Evolutionary conservation across 768 basidiomycete species (phyloP).

Genomic region (Antrodiella citrinella): DNA sequence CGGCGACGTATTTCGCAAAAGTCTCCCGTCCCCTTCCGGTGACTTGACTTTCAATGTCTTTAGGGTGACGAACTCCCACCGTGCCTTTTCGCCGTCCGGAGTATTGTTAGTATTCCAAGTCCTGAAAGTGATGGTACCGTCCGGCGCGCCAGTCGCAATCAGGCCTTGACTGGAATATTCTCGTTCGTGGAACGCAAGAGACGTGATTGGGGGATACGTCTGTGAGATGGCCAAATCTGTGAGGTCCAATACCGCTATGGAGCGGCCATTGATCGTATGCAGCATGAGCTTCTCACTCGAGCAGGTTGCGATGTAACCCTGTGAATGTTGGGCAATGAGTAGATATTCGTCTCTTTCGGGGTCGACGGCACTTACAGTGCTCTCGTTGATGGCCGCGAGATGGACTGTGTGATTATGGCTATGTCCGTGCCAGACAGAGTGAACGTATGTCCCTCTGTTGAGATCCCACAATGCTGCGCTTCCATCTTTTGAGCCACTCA

Average conservation of each 20-base stretch:
- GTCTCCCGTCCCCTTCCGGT: slow-evolving; percentile 20
- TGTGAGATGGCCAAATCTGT: slow-evolving; percentile 35
- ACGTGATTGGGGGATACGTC: slow-evolving; percentile 46
- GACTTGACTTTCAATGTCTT: slow-evolving; percentile 56
- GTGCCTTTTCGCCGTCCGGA: slow-evolving; percentile 52
- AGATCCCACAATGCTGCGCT: slow-evolving; percentile 87
- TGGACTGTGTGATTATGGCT: slow-evolving; percentile 38
- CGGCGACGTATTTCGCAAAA: slow-evolving; percentile 30
- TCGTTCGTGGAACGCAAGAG: slow-evolving; percentile 81
- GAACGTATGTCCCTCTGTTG: slow-evolving; percentile 72
- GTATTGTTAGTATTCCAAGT: slow-evolving; percentile 81
- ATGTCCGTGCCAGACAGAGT: slow-evolving; percentile 66
- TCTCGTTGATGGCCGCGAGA: slow-evolving; percentile 75
- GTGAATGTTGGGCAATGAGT: background rate
- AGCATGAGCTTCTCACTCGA: slow-evolving; percentile 63
- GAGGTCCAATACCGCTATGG: slow-evolving; percentile 65
- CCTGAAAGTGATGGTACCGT: slow-evolving; percentile 70
- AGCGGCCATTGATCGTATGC: slow-evolving; percentile 82
- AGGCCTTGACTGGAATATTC: slow-evolving; percentile 76
- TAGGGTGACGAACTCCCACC: slow-evolving; percentile 69
- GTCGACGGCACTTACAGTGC: slow-evolving; percentile 57
- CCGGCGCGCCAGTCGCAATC: slow-evolving; percentile 72
- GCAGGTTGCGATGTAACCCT: slow-evolving; percentile 88
- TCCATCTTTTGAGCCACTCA: slow-evolving; percentile 83
- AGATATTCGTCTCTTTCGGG: no score